Evolutionary conservation across 805 yeast species (phyloP), one percentile per base, ranked within the genome.

Genomic region (Blastobotrys chiropterorum): DNA sequence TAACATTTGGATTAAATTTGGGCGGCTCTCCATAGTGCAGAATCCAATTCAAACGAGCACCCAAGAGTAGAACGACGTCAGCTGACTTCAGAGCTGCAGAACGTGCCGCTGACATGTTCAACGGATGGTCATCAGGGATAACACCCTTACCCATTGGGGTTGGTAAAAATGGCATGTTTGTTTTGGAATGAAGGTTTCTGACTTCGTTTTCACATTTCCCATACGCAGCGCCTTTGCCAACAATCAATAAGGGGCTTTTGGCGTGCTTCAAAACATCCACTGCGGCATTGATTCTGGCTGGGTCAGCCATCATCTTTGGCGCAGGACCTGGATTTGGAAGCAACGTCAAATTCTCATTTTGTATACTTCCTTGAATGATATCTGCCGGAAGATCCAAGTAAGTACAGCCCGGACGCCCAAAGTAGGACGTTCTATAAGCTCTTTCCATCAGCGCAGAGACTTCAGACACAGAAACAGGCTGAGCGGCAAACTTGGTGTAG

Each of bases 61-160:
- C 90, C 2, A 81, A 62, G 1, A 84, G 67, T 1, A 84, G 47
- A 1, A 84, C 72, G 2, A 83, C 78, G 60, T 83, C 88, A 0
- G 88, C 80, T 4, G 66, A 57, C 54, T 69, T 71, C 58, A 84
- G 68, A 0, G 80, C 86, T n/a, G 71, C 67, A 0, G 87, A 80
- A 52, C 90, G 70, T 2, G 86, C 86, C 2, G 86, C 80, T 0
- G 85, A 77, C 13, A 80, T 73, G 57, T 83, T 83, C 31, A 72
- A 61, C 0, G 59, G 60, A 40, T 67, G 64, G 2, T 65, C 56
- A 60, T 84, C 90, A 2, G 78, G 69, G 1, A 84, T 66, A 0
- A 83, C 79, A 7, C 90, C 90, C 64, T 84, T 84, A 0, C 86
- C 90, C 90, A 84, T 84, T 2, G 90, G 89, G 0, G 90, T 83